Evolutionary conservation across 2,329 filamentous ascomycete genomes (phyloP).

Genomic region (Talaromyces sp.): DNA sequence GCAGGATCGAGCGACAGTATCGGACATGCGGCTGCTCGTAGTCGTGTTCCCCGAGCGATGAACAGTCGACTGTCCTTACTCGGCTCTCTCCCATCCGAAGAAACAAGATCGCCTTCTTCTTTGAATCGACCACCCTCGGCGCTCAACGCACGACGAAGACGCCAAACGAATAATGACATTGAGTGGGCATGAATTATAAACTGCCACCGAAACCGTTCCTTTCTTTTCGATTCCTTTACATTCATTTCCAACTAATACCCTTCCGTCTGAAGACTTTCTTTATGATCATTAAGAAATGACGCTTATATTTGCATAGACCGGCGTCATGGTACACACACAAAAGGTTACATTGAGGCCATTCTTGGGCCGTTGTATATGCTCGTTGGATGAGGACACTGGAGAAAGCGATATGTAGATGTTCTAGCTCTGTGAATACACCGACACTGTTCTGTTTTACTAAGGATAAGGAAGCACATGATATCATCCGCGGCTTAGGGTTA

Average conservation of each 20-base stretch:
- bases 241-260: slow-evolving; percentile 11
- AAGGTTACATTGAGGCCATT: background rate
- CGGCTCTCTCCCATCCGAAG: slow-evolving; percentile 37
- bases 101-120: slow-evolving; percentile 32
- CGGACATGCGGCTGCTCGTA: slow-evolving; percentile 31
- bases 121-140: slow-evolving; percentile 33
- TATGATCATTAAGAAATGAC: background rate
- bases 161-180: slow-evolving; percentile 37
- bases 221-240: slow-evolving; percentile 15
- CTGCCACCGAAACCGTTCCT: slow-evolving; percentile 3
- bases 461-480: background rate
- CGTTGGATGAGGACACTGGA: background rate
- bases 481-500: background rate
- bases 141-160: slow-evolving; percentile 35
- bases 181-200: slow-evolving; percentile 32
- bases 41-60: slow-evolving; percentile 37
- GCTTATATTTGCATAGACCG: slow-evolving; percentile 13
- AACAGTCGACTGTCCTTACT: slow-evolving; percentile 39
- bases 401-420: background rate
- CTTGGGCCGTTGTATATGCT: background rate
- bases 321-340: slow-evolving; percentile 4
- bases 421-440: background rate
- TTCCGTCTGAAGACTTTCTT: background rate
- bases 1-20: slow-evolving; percentile 30
- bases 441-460: no score